Base-by-base conservation (phyloP, 805 yeast species). In the Saccharomycopsis fibuligera region DNA sequence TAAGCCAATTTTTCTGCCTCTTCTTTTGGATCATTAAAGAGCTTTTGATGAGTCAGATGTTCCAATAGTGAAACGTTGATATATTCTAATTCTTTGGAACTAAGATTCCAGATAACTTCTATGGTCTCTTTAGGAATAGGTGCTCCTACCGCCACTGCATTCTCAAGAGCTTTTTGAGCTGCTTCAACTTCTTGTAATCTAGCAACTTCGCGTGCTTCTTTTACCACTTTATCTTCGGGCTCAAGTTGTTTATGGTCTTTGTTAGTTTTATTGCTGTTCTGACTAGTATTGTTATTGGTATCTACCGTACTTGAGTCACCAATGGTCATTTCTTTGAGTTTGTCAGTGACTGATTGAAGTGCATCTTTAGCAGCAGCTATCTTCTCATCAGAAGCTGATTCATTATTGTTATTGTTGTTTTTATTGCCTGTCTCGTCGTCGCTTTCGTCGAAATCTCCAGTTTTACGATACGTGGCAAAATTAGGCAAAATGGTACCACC, bases 401-500 rank as follows among this genome's bases (percentile, higher is more conserved):
- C 56, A 6, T 24, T 46, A 22, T 37, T 50, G 67, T 61, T 27
- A 66, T 68, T 25, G 16, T 17, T 43, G 19, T 29, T 51, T 67
- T 61, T 29, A n/a, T 38, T 37, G 29, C 10, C 42, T 4, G 23
- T 42, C 9, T 27, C 43, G 17, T 38, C 37, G 29, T n/a, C 42
- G 5, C 24, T 42, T 8, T 29, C 44, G 1, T 23, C 35, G 19
- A 38, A 36, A 16, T 50, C 46, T 14, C 39, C 40, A 4, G 40
- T 29, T 25, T 49, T 44, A 4, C 42, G 17, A 27, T 53, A 52
- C n/a, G 57, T 58, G 8, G 81, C 77, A 57, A 72, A 79, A 51
- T 79, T 79, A 35, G 84, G 83, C 47, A 79, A 64, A 23, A 76
- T 70, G 49, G 72, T 71, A 3, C 78, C 81, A 8, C 80, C 79